Conservation (phyloP, 306 rosid species). For the Malus sieversii region DNA sequence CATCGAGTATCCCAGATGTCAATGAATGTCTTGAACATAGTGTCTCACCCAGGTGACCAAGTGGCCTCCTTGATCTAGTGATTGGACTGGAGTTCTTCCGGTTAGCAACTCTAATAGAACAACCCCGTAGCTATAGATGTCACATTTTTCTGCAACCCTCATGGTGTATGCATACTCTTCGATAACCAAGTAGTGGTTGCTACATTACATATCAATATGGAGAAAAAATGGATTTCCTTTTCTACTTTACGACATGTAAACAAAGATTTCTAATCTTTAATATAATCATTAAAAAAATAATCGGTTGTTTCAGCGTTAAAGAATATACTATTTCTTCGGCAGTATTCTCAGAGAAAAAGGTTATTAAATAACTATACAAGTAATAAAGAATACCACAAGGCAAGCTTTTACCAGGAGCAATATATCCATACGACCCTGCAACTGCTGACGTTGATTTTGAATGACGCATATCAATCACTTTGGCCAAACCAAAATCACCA, state of each 20-base stretch:
- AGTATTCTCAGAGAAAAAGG: background rate
- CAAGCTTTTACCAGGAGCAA: constrained; percentile 84
- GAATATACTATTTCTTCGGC: background rate
- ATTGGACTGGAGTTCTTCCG: constrained; percentile 84
- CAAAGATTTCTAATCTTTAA: too few species aligned
- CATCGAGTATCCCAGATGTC: constrained; percentile 59
- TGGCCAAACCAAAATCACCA: constrained; percentile 97
- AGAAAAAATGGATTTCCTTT: too few species aligned
- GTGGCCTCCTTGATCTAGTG: constrained; percentile 84
- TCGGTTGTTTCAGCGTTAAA: too few species aligned
- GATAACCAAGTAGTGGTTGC: too few species aligned
- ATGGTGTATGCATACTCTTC: constrained; percentile 81
- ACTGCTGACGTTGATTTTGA: constrained; percentile 97
- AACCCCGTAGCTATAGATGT: constrained; percentile 89
- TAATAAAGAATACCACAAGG: background rate
- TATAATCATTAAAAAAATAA: too few species aligned
- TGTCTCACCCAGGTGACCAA: constrained; percentile 70
- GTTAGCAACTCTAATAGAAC: constrained; percentile 89
- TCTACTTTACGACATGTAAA: too few species aligned
- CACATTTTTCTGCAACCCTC: constrained; percentile 96
- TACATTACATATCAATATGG: too few species aligned
- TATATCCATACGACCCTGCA: constrained; percentile 98
- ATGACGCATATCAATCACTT: constrained; percentile 95
- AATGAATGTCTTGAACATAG: constrained; percentile 44
- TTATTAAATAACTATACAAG: background rate